phyloP scores from a whole-genome alignment of 2,329 filamentous ascomycete genomes.

The Calonectria pauciramosa region DNA sequence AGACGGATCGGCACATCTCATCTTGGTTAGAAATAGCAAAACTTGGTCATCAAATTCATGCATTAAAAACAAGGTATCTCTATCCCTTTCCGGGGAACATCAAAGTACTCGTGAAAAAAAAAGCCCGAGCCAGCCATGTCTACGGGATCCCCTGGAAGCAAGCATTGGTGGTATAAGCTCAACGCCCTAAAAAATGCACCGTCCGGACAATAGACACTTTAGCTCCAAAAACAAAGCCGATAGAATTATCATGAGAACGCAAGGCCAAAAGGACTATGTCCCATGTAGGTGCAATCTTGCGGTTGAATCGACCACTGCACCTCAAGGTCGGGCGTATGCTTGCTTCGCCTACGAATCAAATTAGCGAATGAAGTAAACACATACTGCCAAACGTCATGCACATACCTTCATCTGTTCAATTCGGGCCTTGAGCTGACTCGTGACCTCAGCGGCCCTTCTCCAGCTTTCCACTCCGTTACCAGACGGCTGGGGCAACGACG shows the following conservation, averaged over 20 bases:
- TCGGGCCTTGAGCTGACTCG: slow-evolving; percentile 94
- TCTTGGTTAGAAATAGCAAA: background rate
- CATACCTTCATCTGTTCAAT: slow-evolving; percentile 97
- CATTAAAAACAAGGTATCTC: slow-evolving; percentile 47
- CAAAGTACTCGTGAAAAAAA: slow-evolving; percentile 41
- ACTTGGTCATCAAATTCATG: slow-evolving; percentile 41
- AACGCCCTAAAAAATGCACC: slow-evolving; percentile 49
- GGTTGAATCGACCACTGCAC: background rate
- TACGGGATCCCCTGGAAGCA: slow-evolving; percentile 41
- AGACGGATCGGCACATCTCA: too few relatives aligned
- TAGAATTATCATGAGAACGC: slow-evolving; percentile 44
- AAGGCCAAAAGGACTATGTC: slow-evolving; percentile 29
- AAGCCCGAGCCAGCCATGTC: slow-evolving; percentile 34
- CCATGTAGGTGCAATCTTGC: slow-evolving; percentile 18
- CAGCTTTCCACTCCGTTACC: slow-evolving; percentile 79
- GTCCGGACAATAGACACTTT: slow-evolving; percentile 41
- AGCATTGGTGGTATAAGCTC: slow-evolving; percentile 45
- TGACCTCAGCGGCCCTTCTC: slow-evolving; percentile 97
- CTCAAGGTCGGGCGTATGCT: slow-evolving; percentile 60
- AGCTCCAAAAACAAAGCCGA: slow-evolving; percentile 36
- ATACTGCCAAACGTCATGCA: background rate
- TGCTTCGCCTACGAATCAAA: slow-evolving; percentile 59
- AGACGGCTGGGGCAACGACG: slow-evolving; percentile 52
- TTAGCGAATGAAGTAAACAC: slow-evolving; percentile 12
- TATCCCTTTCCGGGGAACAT: slow-evolving; percentile 39